These are phyloP conservation scores for Trichomonas tenax DNA, from an alignment of 208 protist genomes.

Conservation along the genomic window DNA sequence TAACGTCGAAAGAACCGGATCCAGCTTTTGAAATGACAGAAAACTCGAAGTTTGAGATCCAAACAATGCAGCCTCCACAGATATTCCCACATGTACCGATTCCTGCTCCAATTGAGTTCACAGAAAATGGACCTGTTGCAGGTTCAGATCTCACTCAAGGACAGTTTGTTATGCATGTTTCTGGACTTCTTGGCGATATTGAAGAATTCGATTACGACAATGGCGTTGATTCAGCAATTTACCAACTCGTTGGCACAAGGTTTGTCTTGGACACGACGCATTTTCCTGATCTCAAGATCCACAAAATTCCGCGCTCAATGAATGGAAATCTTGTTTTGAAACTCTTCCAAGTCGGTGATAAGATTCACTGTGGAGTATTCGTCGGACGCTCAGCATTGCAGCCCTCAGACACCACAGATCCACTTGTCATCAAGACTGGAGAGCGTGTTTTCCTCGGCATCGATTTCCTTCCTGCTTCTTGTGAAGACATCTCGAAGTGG, in stretches of 20 bases:
- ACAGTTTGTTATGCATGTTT: not conserved
- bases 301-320: not conserved
- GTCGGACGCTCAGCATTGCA: not conserved
- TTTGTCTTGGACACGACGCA: not conserved
- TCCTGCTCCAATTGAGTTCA: not conserved
- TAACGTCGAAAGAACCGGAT: not conserved
- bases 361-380: not conserved
- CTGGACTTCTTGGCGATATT: not conserved
- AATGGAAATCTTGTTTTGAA: not conserved
- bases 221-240: not conserved
- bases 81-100: not conserved
- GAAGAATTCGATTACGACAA: not conserved
- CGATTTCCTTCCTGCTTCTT: not conserved
- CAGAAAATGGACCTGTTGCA: not conserved
- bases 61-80: not conserved
- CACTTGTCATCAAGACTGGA: not conserved
- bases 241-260: not conserved
- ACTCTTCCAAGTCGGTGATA: not conserved
- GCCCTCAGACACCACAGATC: not conserved
- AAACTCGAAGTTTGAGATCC: not conserved
- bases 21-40: not conserved
- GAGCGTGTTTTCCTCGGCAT: not conserved
- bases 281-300: not conserved
- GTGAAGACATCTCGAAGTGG: not conserved
- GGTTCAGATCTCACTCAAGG: not conserved